Conservation (phyloP, 768 basidiomycete genomes). For the Lactarius indigo region DNA sequence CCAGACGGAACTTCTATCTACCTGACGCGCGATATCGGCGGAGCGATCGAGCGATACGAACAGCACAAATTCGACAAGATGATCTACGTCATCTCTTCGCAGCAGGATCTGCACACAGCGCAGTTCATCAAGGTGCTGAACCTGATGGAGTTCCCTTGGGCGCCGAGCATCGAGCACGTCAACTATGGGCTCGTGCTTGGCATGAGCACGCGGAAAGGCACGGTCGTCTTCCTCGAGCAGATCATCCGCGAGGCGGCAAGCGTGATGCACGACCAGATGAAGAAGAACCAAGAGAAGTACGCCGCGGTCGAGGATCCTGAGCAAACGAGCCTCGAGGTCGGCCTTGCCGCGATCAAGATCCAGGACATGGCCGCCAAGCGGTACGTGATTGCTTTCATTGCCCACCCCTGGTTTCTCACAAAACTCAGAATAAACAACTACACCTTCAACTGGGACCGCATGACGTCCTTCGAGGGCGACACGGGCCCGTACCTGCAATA, state of each 20-base stretch:
- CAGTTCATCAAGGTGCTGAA: slow-evolving; percentile 95
- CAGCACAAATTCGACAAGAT: slow-evolving; percentile 89
- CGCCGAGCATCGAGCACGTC: slow-evolving; percentile 76
- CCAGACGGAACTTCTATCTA: slow-evolving; percentile 92
- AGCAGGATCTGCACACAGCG: slow-evolving; percentile 81
- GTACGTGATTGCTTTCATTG: slow-evolving; percentile 38
- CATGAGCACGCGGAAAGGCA: slow-evolving; percentile 93
- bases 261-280: slow-evolving; percentile 97
- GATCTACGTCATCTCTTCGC: slow-evolving; percentile 89
- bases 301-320: slow-evolving; percentile 84
- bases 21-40: slow-evolving; percentile 92
- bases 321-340: slow-evolving; percentile 72
- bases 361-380: slow-evolving; percentile 96
- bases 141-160: slow-evolving; percentile 89
- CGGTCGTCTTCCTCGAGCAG: slow-evolving; percentile 91
- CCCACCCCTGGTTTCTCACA: background rate
- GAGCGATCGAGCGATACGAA: slow-evolving; percentile 87
- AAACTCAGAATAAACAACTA: slow-evolving; percentile 90
- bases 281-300: slow-evolving; percentile 91
- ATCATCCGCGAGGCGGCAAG: slow-evolving; percentile 84
- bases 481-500: slow-evolving; percentile 96
- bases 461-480: slow-evolving; percentile 95
- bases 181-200: slow-evolving; percentile 91
- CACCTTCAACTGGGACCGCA: slow-evolving; percentile 89
- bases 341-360: slow-evolving; percentile 94